Base-by-base conservation (phyloP, 2,329 filamentous ascomycete genomes). In the Aspergillus carbonarius region DNA sequence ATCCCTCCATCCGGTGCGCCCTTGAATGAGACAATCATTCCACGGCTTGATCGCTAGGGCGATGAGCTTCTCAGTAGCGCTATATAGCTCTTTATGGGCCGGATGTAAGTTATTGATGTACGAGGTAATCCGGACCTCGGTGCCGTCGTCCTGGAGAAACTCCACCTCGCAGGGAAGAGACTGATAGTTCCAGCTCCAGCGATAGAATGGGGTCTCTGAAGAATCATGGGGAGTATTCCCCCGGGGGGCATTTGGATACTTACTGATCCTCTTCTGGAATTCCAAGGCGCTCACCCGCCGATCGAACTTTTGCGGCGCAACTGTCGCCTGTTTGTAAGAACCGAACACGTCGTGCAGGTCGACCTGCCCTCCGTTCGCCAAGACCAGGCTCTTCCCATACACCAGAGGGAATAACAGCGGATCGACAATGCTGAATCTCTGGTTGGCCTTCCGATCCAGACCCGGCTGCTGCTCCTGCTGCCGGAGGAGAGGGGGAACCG, bases 41-140 rank as follows among this genome's bases (percentile, higher is more conserved):
- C 50, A 53, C 1, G 27, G 18, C 30, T 13, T 13, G 9, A 53
- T 53, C 3, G 50, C 12, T 2, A 20, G 23, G 25, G 20, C 4
- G 2, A 44, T 1, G 8, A 53, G 3, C 3, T 4, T n/a, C 17
- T 53, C 50, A 1, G 44, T 42, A 8, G 37, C 37, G 13, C 9
- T 23, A 9, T 53, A 53, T 1, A 53, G 37, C 6, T 8, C 5
- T n/a, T 10, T 27, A 37, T 53, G 37, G 1, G 8, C 18, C 10
- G 50, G 50, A 6, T 53, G 37, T 4, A 53, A 6, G 15, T 53
- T 53, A 6, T 53, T 53, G 37, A 53, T n/a, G 10, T 53, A 53
- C 27, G 50, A 53, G 17, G 50, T 34, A 8, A 42, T 17, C 10
- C 37, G 50, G 2, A 53, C 50, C n/a, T 53, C 15, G n/a, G 50